Evolutionary conservation across 169 alveolate species (phyloP).

Genomic region (Plasmodium gaboni): DNA sequence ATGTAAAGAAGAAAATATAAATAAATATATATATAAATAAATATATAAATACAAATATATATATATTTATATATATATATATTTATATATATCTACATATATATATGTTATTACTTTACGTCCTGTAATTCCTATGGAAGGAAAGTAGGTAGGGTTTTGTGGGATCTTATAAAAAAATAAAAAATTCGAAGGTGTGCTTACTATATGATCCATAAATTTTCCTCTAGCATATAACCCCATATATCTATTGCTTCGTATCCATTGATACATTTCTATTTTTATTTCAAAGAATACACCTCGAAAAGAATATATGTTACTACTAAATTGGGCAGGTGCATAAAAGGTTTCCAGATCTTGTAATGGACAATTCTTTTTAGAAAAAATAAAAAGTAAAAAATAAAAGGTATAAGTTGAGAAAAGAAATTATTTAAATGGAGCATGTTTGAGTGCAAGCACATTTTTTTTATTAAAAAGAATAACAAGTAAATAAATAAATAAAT

Average conservation of each 20-base stretch:
- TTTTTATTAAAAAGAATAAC: no score
- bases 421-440: no score
- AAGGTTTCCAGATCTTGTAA: slow-evolving; percentile 78
- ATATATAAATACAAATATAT: background rate
- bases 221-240: slow-evolving; percentile 61
- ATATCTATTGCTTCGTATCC: slow-evolving; percentile 78
- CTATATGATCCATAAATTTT: slow-evolving; percentile 65
- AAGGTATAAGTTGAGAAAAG: no score
- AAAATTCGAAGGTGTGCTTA: slow-evolving; percentile 67
- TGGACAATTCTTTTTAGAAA: slow-evolving; percentile 78
- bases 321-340: slow-evolving; percentile 85
- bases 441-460: no score
- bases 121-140: slow-evolving; percentile 44
- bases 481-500: no score
- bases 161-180: slow-evolving; percentile 34
- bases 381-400: slow-evolving; percentile 3
- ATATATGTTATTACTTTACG: slow-evolving; percentile 41
- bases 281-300: slow-evolving; percentile 85
- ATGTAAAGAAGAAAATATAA: background rate
- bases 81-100: background rate
- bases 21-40: background rate
- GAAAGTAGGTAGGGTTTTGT: slow-evolving; percentile 58
- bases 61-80: background rate
- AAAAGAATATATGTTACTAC: slow-evolving; percentile 85
- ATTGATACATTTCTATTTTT: slow-evolving; percentile 85